Base-by-base conservation (phyloP, 805 yeast genomes). In the Saturnispora dispora region DNA sequence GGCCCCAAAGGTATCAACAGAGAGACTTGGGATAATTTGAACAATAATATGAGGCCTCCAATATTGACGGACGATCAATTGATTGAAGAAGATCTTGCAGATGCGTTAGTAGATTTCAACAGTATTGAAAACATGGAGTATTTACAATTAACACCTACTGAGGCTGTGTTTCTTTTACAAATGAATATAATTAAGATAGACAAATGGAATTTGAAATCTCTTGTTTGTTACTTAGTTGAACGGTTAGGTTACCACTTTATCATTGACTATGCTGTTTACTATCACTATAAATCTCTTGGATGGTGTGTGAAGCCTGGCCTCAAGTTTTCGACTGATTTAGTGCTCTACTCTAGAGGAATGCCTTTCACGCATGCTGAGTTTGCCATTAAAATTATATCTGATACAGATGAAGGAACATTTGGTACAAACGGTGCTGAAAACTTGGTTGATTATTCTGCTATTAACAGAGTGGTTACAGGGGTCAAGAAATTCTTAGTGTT, bases 251-350 rank as follows among this genome's bases (percentile, higher is more conserved):
- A 32, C 11, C 33, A 55, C 13, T 44, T 52, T 41, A 58, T 85
- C 2, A 55, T 74, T 2, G 73, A 77, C 45, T 91, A 85, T 59
- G 81, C 80, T 5, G 90, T 78, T 1, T 91, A 90, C 60, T 95
- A 88, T 62, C 89, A 91, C 63, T 90, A 81, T 67, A 75, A 95
- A 48, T 82, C 96, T 0, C 74, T 79, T 25, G 97, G 97, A 0
- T 93, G 98, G 97, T 91, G 97, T 71, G 93, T 84, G 2, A 74
- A 95, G 53, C 79, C 90, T 0, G 99, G 98, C 0, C 78, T 89
- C 52, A 93, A 93, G 65, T 93, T 93, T 65, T 96, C 96, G 2
- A 77, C 86, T n/a, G 95, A 90, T 60, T 84, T 72, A 65, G 68
- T 93, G 8, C 71, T 93, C 5, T 93, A 93, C 65, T 80, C 83